These are phyloP conservation scores for Cytospora piceicola DNA, from an alignment of 2,329 filamentous ascomycete species.

Conservation along the genomic window DNA sequence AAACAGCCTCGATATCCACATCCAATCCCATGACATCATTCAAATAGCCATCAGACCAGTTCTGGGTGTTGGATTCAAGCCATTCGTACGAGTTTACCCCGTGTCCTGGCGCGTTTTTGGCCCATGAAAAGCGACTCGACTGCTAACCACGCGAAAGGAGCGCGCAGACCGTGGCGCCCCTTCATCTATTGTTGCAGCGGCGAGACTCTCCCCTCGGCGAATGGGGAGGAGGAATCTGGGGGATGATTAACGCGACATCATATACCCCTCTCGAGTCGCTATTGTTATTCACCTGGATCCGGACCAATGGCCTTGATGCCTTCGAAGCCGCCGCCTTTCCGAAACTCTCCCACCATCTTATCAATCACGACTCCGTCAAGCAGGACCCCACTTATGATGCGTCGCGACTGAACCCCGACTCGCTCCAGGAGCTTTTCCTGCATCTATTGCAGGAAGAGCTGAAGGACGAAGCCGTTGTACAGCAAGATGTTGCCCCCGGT, in stretches of 20 bases:
- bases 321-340: constrained; percentile 40
- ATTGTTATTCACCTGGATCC: constrained; percentile 41
- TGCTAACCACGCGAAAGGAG: constrained; percentile 20
- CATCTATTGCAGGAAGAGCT: constrained; percentile 76
- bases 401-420: constrained; percentile 73
- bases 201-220: constrained; percentile 41
- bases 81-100: constrained; percentile 23
- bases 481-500: constrained; percentile 31
- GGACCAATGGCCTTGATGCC: constrained; percentile 38
- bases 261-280: constrained; percentile 44
- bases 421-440: constrained; percentile 78
- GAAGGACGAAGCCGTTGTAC: constrained; percentile 47
- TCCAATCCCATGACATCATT: constrained; percentile 27
- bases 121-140: constrained; percentile 11
- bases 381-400: constrained; percentile 73
- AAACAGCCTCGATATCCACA: constrained; percentile 29
- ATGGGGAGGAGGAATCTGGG: constrained; percentile 41
- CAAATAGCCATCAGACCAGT: constrained; percentile 26
- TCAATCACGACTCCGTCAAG: constrained; percentile 72
- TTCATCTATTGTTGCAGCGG: constrained; percentile 40
- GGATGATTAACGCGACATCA: constrained; percentile 41
- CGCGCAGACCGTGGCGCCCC: constrained; percentile 40
- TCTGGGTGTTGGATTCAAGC: constrained; percentile 8
- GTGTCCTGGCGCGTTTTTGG: constrained; percentile 18
- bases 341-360: constrained; percentile 62